These are phyloP conservation scores for Rhododendron henanense DNA, from an alignment of 148 eudicot species.

Conservation along the genomic window DNA sequence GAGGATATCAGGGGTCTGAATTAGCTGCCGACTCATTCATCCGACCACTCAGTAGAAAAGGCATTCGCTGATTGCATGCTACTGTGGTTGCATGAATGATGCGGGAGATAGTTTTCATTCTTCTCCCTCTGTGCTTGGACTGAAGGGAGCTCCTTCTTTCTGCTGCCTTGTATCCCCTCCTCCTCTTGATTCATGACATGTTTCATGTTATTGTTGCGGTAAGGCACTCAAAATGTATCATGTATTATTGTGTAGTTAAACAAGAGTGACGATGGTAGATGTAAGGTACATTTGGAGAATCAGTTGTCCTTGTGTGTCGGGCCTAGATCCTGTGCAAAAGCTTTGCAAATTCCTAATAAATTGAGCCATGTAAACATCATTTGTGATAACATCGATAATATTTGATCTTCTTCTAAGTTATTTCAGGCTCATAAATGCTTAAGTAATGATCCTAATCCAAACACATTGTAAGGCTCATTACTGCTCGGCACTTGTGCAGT, in stretches of 20 bases:
- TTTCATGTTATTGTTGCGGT: not conserved
- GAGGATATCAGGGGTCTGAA: conserved; percentile 66
- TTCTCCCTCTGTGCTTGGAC: conserved; percentile 95
- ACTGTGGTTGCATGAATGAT: conserved; percentile 98
- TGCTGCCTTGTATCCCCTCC: conserved; percentile 23
- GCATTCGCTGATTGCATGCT: conserved; percentile 24
- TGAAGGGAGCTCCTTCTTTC: conserved; percentile 99
- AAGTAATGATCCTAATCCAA: not conserved
- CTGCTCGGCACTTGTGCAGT: not conserved
- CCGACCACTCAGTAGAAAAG: conserved; percentile 73
- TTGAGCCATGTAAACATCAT: not conserved
- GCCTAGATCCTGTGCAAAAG: not conserved
- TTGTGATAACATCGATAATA: not conserved
- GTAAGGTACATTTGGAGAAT: not conserved
- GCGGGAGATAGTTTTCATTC: conserved; percentile 98
- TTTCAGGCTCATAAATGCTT: not conserved
- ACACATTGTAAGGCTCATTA: not conserved
- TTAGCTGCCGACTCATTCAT: conserved; percentile 99
- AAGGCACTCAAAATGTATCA: not conserved
- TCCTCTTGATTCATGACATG: not conserved
- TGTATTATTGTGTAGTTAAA: not conserved
- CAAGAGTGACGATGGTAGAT: not conserved
- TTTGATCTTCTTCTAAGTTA: not conserved
- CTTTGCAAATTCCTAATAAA: not conserved
- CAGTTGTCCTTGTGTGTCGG: not conserved